Evolutionary conservation across 2,329 filamentous ascomycete species (phyloP).

Genomic region (Sclerotinia borealis): DNA sequence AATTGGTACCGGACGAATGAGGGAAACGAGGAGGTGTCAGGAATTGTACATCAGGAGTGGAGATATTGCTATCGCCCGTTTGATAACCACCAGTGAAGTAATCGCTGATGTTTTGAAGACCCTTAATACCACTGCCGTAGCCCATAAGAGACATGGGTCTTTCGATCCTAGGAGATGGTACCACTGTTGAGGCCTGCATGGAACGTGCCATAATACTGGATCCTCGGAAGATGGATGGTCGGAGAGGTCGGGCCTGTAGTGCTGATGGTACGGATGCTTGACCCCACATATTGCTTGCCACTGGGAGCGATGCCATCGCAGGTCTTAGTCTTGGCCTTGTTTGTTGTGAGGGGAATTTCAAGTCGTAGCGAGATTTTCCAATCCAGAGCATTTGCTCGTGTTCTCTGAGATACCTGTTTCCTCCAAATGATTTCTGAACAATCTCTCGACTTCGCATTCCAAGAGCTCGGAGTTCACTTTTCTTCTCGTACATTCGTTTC

Average conservation of each 20-base stretch:
- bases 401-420: constrained; percentile 53
- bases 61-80: not conserved
- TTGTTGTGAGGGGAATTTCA: not conserved
- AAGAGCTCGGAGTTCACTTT: constrained; percentile 46
- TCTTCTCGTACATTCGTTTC: constrained; percentile 52
- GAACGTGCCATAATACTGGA: constrained; percentile 5
- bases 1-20: not conserved
- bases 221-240: constrained; percentile 6
- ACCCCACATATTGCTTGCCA: constrained; percentile 12
- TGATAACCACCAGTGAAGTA: constrained; percentile 5
- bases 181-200: constrained; percentile 4
- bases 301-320: not conserved
- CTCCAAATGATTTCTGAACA: constrained; percentile 53
- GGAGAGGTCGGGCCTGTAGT: not conserved
- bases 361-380: constrained; percentile 20
- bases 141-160: not conserved
- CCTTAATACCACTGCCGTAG: not conserved
- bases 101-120: not conserved
- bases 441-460: constrained; percentile 53
- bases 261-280: constrained; percentile 9
- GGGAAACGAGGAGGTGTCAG: constrained; percentile 5
- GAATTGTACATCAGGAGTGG: constrained; percentile 9
- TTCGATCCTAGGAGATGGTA: not conserved
- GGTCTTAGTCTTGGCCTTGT: not conserved
- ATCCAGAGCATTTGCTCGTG: constrained; percentile 57